Conservation (phyloP, 148 eudicot genomes). For the Vaccinium vitisidaea region DNA sequence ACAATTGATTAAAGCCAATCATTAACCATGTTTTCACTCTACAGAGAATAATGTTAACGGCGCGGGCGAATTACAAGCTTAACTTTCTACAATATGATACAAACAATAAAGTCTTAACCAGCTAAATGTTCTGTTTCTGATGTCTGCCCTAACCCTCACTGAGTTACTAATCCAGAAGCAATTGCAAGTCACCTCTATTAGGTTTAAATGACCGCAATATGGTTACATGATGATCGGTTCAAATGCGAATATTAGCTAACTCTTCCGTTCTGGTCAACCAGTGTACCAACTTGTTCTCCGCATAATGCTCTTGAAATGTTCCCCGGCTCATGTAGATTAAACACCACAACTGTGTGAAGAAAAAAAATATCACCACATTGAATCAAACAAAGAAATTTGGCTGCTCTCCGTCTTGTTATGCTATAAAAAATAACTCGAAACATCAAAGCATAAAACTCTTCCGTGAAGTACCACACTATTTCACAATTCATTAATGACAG, state of each 20-base stretch:
- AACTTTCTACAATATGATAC: slow-evolving; percentile 6
- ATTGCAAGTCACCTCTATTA: background rate
- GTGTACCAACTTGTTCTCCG: slow-evolving; percentile 84
- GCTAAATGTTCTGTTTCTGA: background rate
- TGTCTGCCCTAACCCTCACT: slow-evolving; percentile 2
- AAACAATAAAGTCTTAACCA: background rate
- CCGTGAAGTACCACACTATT: background rate
- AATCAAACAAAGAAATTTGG: background rate
- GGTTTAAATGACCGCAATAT: background rate
- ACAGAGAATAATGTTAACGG: background rate
- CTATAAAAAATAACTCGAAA: background rate
- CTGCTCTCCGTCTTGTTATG: background rate
- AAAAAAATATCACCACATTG: background rate
- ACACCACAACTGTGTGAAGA: slow-evolving; percentile 62
- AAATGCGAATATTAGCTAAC: slow-evolving; percentile 35
- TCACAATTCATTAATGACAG: background rate
- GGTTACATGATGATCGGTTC: background rate
- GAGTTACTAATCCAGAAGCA: background rate
- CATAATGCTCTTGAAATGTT: slow-evolving; percentile 88
- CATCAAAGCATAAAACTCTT: background rate
- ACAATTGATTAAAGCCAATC: background rate
- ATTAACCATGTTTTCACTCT: background rate
- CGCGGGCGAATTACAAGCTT: background rate
- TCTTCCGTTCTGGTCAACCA: slow-evolving; percentile 77
- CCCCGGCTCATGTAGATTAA: slow-evolving; percentile 85